Evolutionary conservation across 163 green algal genomes (phyloP).

Genomic region (Chlamydomonas reinhardtii): DNA sequence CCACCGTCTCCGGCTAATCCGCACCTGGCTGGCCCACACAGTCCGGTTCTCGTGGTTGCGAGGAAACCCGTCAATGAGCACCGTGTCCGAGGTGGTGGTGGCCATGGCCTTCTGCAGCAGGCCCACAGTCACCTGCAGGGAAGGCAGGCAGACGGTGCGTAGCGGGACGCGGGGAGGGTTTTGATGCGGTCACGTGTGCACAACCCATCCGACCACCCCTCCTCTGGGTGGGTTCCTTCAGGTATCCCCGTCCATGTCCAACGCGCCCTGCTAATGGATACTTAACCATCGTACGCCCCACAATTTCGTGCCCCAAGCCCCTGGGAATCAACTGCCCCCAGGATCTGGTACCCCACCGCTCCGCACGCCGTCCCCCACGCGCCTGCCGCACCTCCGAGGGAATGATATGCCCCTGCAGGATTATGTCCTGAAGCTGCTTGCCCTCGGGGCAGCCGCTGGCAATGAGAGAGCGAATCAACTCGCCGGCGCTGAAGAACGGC

Average conservation of each 20-base stretch:
- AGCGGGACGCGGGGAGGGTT: no score
- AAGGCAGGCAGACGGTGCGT: background rate
- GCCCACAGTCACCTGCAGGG: conserved; percentile 84
- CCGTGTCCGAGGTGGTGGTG: conserved; percentile 58
- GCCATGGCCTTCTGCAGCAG: conserved; percentile 92
- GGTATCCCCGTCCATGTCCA: no score
- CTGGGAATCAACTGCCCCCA: no score
- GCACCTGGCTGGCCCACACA: conserved; percentile 83
- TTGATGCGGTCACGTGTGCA: no score
- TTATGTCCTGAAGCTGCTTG: conserved; percentile 94
- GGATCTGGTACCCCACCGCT: no score
- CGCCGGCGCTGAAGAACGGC: conserved; percentile 90
- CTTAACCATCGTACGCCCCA: no score
- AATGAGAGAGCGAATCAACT: conserved; percentile 93
- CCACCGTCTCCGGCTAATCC: no score
- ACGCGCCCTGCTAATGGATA: no score
- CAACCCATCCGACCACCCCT: no score
- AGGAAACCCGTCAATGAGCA: conserved; percentile 96
- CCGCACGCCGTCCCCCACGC: background rate
- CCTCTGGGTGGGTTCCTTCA: no score
- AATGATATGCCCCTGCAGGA: conserved; percentile 96
- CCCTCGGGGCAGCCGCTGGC: conserved; percentile 87
- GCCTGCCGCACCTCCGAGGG: conserved; percentile 75
- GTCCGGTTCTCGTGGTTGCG: conserved; percentile 93
- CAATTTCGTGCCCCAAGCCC: no score